phyloP scores from a whole-genome alignment of 2,329 filamentous ascomycete species.

The Talaromyces sp. region DNA sequence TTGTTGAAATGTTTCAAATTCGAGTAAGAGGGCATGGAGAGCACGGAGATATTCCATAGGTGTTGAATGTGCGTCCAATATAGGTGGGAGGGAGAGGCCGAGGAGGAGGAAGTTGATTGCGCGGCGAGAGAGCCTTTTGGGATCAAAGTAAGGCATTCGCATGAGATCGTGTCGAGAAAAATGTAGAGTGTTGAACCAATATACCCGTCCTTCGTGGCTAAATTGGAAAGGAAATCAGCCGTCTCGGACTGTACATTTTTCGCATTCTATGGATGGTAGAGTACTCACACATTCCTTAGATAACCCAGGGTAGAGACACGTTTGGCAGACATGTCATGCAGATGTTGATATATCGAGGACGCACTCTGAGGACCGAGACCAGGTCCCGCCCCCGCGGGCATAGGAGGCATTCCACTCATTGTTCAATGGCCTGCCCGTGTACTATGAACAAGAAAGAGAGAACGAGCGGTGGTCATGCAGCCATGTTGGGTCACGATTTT shows the following conservation, averaged over 20 bases:
- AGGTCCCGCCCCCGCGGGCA: slow-evolving; percentile 29
- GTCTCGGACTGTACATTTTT: neutral
- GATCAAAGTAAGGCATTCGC: slow-evolving; percentile 80
- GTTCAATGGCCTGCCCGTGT: neutral
- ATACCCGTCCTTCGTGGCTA: slow-evolving; percentile 88
- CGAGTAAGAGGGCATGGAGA: slow-evolving; percentile 76
- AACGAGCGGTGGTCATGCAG: neutral
- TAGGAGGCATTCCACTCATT: slow-evolving; percentile 24
- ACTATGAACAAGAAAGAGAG: neutral
- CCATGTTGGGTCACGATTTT: neutral
- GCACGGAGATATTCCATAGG: slow-evolving; percentile 83
- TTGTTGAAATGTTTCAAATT: slow-evolving; percentile 92
- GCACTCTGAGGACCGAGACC: slow-evolving; percentile 48
- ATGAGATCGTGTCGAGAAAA: slow-evolving; percentile 79
- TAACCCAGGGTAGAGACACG: slow-evolving; percentile 93
- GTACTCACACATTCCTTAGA: slow-evolving; percentile 77
- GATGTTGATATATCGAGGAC: slow-evolving; percentile 58
- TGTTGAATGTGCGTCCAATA: slow-evolving; percentile 78
- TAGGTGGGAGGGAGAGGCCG: slow-evolving; percentile 82
- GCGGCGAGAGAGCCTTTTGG: slow-evolving; percentile 78
- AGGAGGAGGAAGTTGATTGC: slow-evolving; percentile 92
- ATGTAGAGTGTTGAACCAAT: slow-evolving; percentile 97
- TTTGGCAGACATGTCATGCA: slow-evolving; percentile 85
- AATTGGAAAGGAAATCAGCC: neutral
- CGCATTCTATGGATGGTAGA: neutral